phyloP scores from a whole-genome alignment of 139 green algal genomes.

The Volvox reticuliferus region DNA sequence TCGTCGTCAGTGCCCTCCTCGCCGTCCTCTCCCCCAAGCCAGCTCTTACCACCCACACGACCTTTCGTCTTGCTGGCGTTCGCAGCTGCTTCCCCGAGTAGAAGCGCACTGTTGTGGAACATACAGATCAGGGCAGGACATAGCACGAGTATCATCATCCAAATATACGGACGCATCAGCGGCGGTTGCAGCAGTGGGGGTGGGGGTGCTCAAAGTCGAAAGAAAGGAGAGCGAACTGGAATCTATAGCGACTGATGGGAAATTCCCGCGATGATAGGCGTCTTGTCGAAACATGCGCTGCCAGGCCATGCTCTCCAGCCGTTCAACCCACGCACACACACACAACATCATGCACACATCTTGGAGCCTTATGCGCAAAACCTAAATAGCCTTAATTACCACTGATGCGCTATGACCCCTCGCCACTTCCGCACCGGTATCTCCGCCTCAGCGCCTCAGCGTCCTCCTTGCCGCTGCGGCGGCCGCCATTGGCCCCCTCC shows the following conservation, averaged over 20 bases:
- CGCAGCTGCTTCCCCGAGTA: slow-evolving; percentile 36
- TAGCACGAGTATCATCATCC: too few species aligned
- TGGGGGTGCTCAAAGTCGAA: too few species aligned
- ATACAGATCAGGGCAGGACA: not conserved
- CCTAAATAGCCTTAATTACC: too few species aligned
- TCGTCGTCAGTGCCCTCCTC: slow-evolving; percentile 39
- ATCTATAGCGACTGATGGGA: too few species aligned
- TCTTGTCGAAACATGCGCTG: too few species aligned
- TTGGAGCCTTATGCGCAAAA: too few species aligned
- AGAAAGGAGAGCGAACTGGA: too few species aligned
- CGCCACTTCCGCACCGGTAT: not conserved
- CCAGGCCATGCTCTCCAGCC: too few species aligned
- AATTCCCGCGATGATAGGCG: too few species aligned
- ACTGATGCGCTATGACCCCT: too few species aligned
- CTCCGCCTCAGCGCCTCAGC: slow-evolving; percentile 57
- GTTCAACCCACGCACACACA: too few species aligned
- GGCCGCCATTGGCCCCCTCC: not conserved
- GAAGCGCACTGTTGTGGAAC: slow-evolving; percentile 45
- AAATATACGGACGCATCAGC: not conserved
- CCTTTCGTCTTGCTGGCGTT: slow-evolving; percentile 26
- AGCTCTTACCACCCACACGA: slow-evolving; percentile 70
- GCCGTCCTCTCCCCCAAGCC: slow-evolving; percentile 55
- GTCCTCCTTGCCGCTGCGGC: slow-evolving; percentile 16
- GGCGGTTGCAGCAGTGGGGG: not conserved
- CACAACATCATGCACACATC: not conserved